A percentile compares a stretch with the other conserved stretches of the same genome.
Evolutionary conservation across 176 grass and related monocot genomes (phyloP).

Genomic region (Pontederia paniculata): DNA sequence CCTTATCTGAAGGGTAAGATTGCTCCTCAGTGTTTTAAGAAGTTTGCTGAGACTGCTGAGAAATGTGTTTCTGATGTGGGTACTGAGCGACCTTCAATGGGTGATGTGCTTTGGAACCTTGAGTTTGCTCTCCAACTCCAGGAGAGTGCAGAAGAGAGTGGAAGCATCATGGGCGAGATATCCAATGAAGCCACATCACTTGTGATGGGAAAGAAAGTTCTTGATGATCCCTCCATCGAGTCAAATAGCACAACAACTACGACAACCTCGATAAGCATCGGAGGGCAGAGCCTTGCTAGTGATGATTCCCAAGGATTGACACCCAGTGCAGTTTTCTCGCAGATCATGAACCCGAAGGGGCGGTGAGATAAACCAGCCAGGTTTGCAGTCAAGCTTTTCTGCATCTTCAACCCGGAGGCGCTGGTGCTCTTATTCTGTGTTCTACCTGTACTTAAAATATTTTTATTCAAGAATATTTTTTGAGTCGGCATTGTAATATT

Average conservation of each 20-base stretch:
- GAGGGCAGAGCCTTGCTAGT: slow-evolving; percentile 31
- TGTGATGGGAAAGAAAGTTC: slow-evolving; percentile 9
- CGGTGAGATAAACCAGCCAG: slow-evolving; percentile 21
- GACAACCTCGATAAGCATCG: slow-evolving; percentile 22
- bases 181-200: slow-evolving; percentile 15
- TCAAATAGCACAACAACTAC: slow-evolving; percentile 31
- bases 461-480: neutral
- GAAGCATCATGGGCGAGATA: slow-evolving; percentile 18
- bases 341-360: slow-evolving; percentile 55
- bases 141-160: slow-evolving; percentile 35
- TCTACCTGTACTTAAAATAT: neutral
- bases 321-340: slow-evolving; percentile 47
- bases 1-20: slow-evolving; percentile 43
- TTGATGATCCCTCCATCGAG: slow-evolving; percentile 24
- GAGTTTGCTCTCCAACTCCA: slow-evolving; percentile 65
- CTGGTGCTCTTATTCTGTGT: neutral
- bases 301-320: slow-evolving; percentile 32
- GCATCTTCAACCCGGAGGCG: neutral
- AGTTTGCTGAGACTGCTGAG: slow-evolving; percentile 46
- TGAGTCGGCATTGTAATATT: neutral
- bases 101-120: slow-evolving; percentile 68
- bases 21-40: slow-evolving; percentile 42
- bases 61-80: slow-evolving; percentile 47
- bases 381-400: neutral
- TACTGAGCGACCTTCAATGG: slow-evolving; percentile 45